phyloP scores from a whole-genome alignment of 1,284 basidiomycete genomes.

The Heterobasidion annosum region DNA sequence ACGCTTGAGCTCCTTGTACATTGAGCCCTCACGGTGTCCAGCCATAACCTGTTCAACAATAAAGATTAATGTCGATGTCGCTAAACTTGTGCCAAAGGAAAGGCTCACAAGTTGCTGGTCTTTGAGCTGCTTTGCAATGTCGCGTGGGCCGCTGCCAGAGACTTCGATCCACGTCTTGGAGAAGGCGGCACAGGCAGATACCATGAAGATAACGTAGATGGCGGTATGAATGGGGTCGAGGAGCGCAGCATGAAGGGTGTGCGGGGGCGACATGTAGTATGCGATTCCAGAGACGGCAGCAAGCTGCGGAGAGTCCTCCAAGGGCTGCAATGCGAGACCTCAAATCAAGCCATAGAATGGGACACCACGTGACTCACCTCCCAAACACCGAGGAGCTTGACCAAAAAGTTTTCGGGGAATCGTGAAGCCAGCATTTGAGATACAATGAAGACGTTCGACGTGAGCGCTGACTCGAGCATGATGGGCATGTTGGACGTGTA shows the following conservation, averaged over 20 bases:
- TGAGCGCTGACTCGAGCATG: conserved; percentile 95
- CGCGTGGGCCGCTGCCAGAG: conserved; percentile 90
- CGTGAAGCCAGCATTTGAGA: conserved; percentile 91
- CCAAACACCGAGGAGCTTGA: conserved; percentile 91
- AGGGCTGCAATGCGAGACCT: conserved; percentile 40
- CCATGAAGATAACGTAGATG: conserved; percentile 89
- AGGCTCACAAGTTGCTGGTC: conserved; percentile 85
- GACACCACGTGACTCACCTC: conserved; percentile 51
- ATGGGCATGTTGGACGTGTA: conserved; percentile 99
- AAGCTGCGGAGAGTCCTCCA: conserved; percentile 91
- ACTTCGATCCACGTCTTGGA: conserved; percentile 99
- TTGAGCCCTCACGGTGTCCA: conserved; percentile 91
- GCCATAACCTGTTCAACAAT: conserved; percentile 71
- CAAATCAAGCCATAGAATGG: not conserved
- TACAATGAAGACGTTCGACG: conserved; percentile 93
- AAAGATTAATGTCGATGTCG: not conserved
- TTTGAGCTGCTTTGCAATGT: conserved; percentile 97
- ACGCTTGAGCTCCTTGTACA: conserved; percentile 99
- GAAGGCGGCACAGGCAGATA: conserved; percentile 93
- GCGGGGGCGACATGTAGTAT: conserved; percentile 97
- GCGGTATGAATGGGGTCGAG: conserved; percentile 91
- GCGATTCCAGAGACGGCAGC: conserved; percentile 88
- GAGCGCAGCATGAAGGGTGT: conserved; percentile 81
- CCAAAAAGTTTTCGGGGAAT: conserved; percentile 89
- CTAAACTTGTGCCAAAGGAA: conserved; percentile 1